Percentiles rank a stretch among this genome's conserved stretches.
phyloP scores from a whole-genome alignment of 2,329 filamentous ascomycete species.

The Cladobotryum protrusum region DNA sequence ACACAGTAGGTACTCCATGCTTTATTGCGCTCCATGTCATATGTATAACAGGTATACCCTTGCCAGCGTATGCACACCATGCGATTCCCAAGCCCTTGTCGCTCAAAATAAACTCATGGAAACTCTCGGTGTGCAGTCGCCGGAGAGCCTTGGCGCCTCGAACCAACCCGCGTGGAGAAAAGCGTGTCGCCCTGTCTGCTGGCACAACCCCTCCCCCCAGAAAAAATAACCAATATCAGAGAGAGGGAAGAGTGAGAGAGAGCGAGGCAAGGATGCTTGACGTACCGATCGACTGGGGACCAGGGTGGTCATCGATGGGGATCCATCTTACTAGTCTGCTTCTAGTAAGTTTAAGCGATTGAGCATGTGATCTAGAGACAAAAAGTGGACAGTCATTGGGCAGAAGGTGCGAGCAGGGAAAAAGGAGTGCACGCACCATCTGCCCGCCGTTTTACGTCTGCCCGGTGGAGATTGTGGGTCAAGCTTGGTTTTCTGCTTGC shows the following conservation, averaged over 20 bases:
- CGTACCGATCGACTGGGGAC: slow-evolving; percentile 1
- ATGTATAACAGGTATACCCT: background rate
- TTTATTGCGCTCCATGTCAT: background rate
- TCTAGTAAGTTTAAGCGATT: slow-evolving; percentile 10
- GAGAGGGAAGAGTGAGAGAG: background rate
- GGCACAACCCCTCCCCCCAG: no score
- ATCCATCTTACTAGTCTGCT: background rate
- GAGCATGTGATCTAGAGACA: slow-evolving; percentile 8
- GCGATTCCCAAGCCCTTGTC: background rate
- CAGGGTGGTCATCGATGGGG: background rate
- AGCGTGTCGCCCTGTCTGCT: background rate
- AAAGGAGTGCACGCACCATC: background rate
- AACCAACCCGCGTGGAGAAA: background rate
- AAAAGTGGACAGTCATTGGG: slow-evolving; percentile 1
- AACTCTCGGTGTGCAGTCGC: background rate
- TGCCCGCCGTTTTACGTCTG: slow-evolving; percentile 5
- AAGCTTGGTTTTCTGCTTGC: no score
- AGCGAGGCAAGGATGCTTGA: background rate
- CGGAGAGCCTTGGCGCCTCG: background rate
- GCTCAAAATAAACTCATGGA: background rate
- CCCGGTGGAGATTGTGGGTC: background rate
- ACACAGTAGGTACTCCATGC: background rate
- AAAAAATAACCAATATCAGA: no score
- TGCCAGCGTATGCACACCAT: background rate
- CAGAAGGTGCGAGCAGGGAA: background rate